Evolutionary conservation across 202 grass and related monocot genomes (phyloP).

Genomic region (Hordeum pubiflorum): DNA sequence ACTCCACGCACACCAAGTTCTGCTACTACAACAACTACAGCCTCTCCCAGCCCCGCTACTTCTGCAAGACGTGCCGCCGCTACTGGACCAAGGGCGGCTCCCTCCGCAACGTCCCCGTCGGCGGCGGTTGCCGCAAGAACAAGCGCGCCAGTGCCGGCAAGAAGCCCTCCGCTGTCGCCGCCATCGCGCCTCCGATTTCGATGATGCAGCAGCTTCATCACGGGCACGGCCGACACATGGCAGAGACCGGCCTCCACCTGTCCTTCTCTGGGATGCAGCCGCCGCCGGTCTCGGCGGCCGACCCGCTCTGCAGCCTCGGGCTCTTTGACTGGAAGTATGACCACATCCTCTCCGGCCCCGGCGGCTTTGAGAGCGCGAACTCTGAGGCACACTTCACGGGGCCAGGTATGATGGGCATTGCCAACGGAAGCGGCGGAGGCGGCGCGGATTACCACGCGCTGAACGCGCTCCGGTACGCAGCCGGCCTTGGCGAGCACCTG

Average conservation of each 20-base stretch:
- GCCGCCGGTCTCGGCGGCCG: conserved; percentile 12
- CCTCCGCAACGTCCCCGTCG: conserved; percentile 73
- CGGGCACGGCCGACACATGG: conserved; percentile 24
- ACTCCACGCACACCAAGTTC: conserved; percentile 92
- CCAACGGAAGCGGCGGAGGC: background rate
- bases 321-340: conserved; percentile 74
- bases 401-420: conserved; percentile 37
- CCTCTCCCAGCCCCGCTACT: conserved; percentile 87
- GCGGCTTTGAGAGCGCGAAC: conserved; percentile 11
- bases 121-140: conserved; percentile 78
- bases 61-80: conserved; percentile 88
- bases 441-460: conserved; percentile 37
- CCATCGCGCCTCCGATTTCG: background rate
- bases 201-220: conserved; percentile 10
- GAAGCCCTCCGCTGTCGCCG: background rate
- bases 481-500: conserved; percentile 35
- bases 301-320: conserved; percentile 40
- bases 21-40: conserved; percentile 99
- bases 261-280: conserved; percentile 63
- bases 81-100: conserved; percentile 89
- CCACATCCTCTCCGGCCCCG: conserved; percentile 12
- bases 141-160: conserved; percentile 30
- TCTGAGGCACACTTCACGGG: conserved; percentile 31
- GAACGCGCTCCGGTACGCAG: conserved; percentile 54
- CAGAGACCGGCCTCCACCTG: conserved; percentile 57